Evolutionary conservation across 768 basidiomycete species (phyloP), one percentile per base, ranked within the genome.

Genomic region (Plicaturopsis crispa): DNA sequence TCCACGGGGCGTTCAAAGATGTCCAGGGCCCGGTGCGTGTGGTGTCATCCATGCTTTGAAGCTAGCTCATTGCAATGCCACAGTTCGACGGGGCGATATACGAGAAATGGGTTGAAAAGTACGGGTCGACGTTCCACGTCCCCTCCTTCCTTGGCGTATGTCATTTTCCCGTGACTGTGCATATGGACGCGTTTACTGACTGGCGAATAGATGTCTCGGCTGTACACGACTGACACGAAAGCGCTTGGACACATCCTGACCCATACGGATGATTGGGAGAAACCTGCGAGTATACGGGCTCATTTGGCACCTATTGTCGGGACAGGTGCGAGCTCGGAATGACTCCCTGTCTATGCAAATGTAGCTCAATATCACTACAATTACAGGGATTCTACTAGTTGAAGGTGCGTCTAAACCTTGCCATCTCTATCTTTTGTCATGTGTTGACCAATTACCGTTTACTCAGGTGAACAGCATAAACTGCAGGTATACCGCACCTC

Each of bases 241-340:
- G 73, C 73, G 1, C 24, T 78, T 18, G 56, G 59, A 12, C 66
- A 76, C 38, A 63, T 79, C 35, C 50, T 78, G n/a, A 50, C 52
- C 1, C 66, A 70, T 38, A 43, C 55, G 5, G 52, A 53, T 16
- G 53, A 57, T 33, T 73, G 66, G 26, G 62, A 62, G 28, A 75
- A 73, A 48, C 57, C 70, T 0, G 48, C 56, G 1, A 36, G 47
- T 1, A 24, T 41, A 10, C 53, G 58, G 14, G 43, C 33, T 13
- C 40, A 24, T 24, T 47, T 70, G 7, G 36, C 43, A 6, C 46
- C 41, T 21, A 31, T 65, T 7, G 44, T 67, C 2, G 67, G 67
- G 0, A 44, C 57, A 50, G 67, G 66, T 56, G 18, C 28, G 20
- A 8, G 12, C 21, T 26, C 10, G 16, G 0, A n/a, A 3, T 11